Conservation (phyloP, 164 flowering plant genomes). For the Paratinospora sagittata region DNA sequence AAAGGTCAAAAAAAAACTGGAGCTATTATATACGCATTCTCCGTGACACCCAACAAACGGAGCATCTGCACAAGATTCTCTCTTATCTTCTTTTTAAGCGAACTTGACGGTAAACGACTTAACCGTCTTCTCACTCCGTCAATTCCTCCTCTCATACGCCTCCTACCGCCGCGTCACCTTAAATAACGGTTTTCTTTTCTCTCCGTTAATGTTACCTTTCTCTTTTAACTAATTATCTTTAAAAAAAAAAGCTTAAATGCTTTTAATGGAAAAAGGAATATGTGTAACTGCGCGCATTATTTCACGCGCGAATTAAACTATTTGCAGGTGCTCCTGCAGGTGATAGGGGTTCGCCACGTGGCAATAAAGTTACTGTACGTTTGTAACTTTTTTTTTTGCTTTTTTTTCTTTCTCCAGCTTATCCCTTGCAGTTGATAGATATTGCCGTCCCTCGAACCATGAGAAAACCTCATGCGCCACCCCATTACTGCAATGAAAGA, state of each 20-base stretch:
- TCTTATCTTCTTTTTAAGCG: slow-evolving; percentile 12
- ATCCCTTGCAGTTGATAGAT: too few species aligned
- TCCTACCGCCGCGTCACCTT: background rate
- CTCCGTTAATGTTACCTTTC: background rate
- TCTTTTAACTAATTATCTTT: background rate
- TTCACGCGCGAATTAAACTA: slow-evolving; percentile 14
- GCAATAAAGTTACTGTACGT: background rate
- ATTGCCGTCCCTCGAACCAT: background rate
- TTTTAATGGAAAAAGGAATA: slow-evolving; percentile 12
- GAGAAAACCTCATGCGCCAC: background rate
- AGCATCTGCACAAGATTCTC: too few species aligned
- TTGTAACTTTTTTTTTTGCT: too few species aligned
- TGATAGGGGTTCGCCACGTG: slow-evolving; percentile 14
- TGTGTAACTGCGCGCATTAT: slow-evolving; percentile 8
- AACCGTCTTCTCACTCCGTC: background rate
- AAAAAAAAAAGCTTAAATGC: background rate
- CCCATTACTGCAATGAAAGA: background rate
- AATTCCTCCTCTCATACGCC: background rate
- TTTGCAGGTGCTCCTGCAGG: slow-evolving; percentile 6
- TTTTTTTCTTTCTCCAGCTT: background rate
- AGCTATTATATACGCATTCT: too few species aligned
- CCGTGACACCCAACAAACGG: too few species aligned
- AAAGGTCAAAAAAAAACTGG: too few species aligned
- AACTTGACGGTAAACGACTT: background rate
- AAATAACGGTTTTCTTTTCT: background rate